These are phyloP conservation scores for Aeschynomene evenia DNA, from an alignment of 306 rosid genomes.

Conservation along the genomic window DNA sequence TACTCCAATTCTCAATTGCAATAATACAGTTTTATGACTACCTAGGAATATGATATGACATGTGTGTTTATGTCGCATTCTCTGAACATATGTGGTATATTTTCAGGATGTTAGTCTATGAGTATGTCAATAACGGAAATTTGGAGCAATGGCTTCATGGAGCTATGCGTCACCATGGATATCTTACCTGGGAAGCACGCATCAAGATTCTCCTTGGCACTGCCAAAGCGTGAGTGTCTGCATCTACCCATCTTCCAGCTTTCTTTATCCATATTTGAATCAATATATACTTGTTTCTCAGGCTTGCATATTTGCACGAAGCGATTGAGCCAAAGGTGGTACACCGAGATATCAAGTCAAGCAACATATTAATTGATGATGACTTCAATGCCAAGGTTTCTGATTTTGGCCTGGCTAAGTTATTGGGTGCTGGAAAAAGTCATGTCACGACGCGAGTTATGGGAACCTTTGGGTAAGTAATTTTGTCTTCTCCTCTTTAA, in stretches of 20 bases:
- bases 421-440: slow-evolving; percentile 88
- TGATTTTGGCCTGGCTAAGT: slow-evolving; percentile 92
- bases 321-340: slow-evolving; percentile 96
- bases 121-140: slow-evolving; percentile 93
- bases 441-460: slow-evolving; percentile 93
- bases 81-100: slow-evolving; percentile 11
- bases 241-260: slow-evolving; percentile 8
- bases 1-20: slow-evolving; percentile 32
- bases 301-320: slow-evolving; percentile 90
- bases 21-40: neutral
- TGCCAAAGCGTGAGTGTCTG: slow-evolving; percentile 84
- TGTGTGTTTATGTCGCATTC: neutral
- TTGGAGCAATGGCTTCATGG: slow-evolving; percentile 98
- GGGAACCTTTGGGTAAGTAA: slow-evolving; percentile 94
- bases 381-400: slow-evolving; percentile 96
- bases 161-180: slow-evolving; percentile 91
- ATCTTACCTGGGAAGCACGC: slow-evolving; percentile 98
- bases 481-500: slow-evolving; percentile 7
- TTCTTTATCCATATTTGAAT: slow-evolving; percentile 33
- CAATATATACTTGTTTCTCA: slow-evolving; percentile 40
- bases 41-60: neutral
- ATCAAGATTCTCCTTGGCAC: slow-evolving; percentile 89
- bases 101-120: slow-evolving; percentile 83
- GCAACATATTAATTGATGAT: slow-evolving; percentile 84
- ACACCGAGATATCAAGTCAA: slow-evolving; percentile 89